These are phyloP conservation scores for Gillenia trifoliata DNA, from an alignment of 306 rosid genomes.

Conservation along the genomic window DNA sequence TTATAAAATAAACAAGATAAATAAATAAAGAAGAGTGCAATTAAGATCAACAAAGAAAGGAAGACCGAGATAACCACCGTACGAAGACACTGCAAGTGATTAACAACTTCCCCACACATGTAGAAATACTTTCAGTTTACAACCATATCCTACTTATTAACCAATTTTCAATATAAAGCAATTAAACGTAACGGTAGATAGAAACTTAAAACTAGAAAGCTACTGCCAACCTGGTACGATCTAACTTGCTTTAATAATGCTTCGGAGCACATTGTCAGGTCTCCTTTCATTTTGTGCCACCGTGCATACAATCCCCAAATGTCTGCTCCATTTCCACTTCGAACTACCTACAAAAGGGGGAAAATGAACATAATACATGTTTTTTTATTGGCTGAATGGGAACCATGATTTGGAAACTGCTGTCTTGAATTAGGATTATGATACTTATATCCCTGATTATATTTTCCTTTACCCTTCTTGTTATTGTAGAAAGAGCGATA, in stretches of 20 bases:
- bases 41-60: background rate
- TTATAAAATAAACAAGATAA: no score
- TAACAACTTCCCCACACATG: background rate
- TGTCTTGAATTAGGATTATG: no score
- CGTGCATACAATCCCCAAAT: conserved; percentile 87
- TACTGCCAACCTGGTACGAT: conserved; percentile 70
- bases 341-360: conserved; percentile 57
- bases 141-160: background rate
- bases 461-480: no score
- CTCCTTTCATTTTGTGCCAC: conserved; percentile 90
- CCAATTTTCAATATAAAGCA: background rate
- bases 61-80: background rate
- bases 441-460: no score
- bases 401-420: no score
- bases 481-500: no score
- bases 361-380: no score
- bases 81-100: background rate
- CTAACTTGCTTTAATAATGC: conserved; percentile 92
- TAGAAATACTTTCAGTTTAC: background rate
- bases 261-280: conserved; percentile 80
- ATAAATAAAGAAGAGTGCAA: no score
- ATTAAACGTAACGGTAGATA: background rate
- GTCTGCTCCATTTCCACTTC: conserved; percentile 60
- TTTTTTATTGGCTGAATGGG: no score
- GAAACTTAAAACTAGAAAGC: background rate